Base-by-base conservation (phyloP, 192 early-diverging fungal species). In the Coemansia sp. region DNA sequence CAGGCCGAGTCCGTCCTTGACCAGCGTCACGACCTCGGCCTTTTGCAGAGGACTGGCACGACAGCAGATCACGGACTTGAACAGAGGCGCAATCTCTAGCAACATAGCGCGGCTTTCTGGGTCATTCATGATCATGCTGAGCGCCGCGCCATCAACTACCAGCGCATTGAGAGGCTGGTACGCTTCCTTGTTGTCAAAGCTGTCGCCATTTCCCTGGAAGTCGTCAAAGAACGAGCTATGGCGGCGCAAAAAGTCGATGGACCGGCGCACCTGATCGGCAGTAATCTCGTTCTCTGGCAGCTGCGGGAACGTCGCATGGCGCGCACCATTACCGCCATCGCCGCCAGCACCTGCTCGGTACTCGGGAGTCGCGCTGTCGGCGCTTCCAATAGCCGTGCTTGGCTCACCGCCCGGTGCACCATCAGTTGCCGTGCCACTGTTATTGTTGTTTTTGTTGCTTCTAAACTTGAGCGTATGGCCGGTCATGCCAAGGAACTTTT, bases 21-120 rank as follows among this genome's bases (percentile, higher is more conserved):
- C 84, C 39, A 98, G 64, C 55, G 85, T 83, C 11, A 97, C 93
- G 22, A 98, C 95, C 56, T 91, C 69, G 3, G 95, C 95, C 72
- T 98, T 98, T 74, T 98, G 95, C 49, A 98, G 59, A 3, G 95
- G 95, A 26, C 81, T 86, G 1, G 90, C 93, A 27, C 95, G 82
- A 53, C 94, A 97, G 71, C 94, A 97, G 11, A 98, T 80, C 4
- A 98, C 95, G 13, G 93, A 91, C 42, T 83, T 81, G 17, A 82
- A 82, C 32, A 83, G 74, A 28, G 92, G 78, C 9, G 90, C 89
- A 60, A 85, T 80, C 27, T 84, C 75, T 25, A 88, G 73, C 27
- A 47, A 72, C 70, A 54, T 68, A 29, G 23, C 48, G 20, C 58
- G 55, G 46, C 66, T 59, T 46, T 68, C 58, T 8, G 53, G 50